phyloP scores from a whole-genome alignment of 164 flowering plant genomes.

The Litsea cubeba region DNA sequence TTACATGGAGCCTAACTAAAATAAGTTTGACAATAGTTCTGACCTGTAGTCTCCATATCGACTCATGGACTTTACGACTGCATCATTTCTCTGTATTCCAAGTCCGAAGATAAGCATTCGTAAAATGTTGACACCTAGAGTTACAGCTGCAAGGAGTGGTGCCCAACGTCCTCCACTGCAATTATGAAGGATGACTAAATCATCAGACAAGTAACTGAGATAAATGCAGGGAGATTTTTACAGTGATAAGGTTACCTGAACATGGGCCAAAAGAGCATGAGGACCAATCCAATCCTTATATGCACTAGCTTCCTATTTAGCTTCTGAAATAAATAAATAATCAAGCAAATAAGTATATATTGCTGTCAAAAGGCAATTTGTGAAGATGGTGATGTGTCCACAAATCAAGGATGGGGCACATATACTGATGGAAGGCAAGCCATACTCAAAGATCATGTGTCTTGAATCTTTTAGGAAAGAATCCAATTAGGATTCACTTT shows the following conservation, averaged over 20 bases:
- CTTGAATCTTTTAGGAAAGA: background rate
- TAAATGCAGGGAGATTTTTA: background rate
- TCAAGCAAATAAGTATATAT: background rate
- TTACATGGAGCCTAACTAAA: background rate
- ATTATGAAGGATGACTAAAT: slow-evolving; percentile 3
- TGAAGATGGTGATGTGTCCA: background rate
- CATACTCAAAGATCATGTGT: background rate
- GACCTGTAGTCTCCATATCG: slow-evolving; percentile 87
- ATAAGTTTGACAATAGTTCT: background rate
- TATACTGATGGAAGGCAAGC: background rate
- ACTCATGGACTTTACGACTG: slow-evolving; percentile 82
- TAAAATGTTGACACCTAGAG: slow-evolving; percentile 72
- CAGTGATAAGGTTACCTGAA: slow-evolving; percentile 56
- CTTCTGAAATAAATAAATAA: slow-evolving; percentile 33
- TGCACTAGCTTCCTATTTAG: slow-evolving; percentile 82
- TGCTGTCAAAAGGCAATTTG: background rate
- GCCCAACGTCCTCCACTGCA: slow-evolving; percentile 57
- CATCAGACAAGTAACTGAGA: slow-evolving; percentile 6
- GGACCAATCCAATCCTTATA: slow-evolving; percentile 72
- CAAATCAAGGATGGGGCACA: background rate
- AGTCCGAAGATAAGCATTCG: slow-evolving; percentile 74
- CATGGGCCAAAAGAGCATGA: slow-evolving; percentile 95
- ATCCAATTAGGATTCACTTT: too few relatives aligned
- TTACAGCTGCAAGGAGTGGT: slow-evolving; percentile 59
- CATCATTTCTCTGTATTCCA: slow-evolving; percentile 79